Conservation (phyloP, 352 stramenopile genomes). For the Pilasporangium apinafurcum region DNA sequence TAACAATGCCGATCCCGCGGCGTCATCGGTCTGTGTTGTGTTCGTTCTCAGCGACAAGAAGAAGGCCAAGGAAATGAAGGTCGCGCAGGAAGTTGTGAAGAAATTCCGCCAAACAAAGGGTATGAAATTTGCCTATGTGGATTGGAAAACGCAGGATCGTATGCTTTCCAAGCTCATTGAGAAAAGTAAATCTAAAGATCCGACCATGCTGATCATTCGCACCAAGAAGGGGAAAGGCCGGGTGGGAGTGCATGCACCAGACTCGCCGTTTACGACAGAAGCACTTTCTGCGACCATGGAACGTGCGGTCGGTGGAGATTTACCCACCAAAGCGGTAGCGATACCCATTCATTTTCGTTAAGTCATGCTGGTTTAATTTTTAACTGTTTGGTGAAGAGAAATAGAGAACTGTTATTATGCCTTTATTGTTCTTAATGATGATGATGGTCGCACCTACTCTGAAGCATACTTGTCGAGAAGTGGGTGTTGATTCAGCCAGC, state of each 20-base stretch:
- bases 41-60: slow-evolving; percentile 53
- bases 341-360: slow-evolving; percentile 33
- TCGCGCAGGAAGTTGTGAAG: slow-evolving; percentile 46
- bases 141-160: slow-evolving; percentile 60
- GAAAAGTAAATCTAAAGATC: slow-evolving; percentile 12
- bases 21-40: slow-evolving; percentile 57
- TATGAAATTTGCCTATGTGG: slow-evolving; percentile 62
- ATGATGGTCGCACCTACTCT: too few species aligned
- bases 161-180: slow-evolving; percentile 44
- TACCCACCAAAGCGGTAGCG: slow-evolving; percentile 28
- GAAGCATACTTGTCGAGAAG: too few species aligned
- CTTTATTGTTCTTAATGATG: too few species aligned
- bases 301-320: slow-evolving; percentile 59
- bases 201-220: slow-evolving; percentile 54
- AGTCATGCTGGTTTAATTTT: too few species aligned
- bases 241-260: slow-evolving; percentile 28
- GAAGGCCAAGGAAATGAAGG: slow-evolving; percentile 34
- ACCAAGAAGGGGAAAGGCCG: slow-evolving; percentile 64
- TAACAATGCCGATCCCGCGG: slow-evolving; percentile 36
- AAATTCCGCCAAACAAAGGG: slow-evolving; percentile 65
- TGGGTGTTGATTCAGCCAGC: too few species aligned
- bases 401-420: too few species aligned
- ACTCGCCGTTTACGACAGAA: slow-evolving; percentile 34
- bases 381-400: too few species aligned
- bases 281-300: slow-evolving; percentile 64